Conservation (phyloP, 2,329 filamentous ascomycete species). For the Aulographum hederae region DNA sequence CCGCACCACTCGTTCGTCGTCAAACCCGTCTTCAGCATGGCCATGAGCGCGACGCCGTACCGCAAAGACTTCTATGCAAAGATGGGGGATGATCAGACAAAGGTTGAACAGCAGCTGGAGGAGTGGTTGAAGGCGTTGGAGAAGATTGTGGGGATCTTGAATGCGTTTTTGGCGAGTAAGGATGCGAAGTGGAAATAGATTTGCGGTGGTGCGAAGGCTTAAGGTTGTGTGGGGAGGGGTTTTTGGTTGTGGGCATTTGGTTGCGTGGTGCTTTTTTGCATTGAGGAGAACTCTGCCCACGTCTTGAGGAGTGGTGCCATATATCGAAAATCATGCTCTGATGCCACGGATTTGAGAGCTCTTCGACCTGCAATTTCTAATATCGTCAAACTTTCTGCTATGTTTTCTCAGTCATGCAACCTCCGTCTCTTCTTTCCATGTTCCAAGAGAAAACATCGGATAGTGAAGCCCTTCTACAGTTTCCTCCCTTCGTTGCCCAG, state of each 20-base stretch:
- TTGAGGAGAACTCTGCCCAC: too few species aligned
- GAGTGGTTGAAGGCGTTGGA: constrained; percentile 63
- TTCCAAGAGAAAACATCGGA: too few species aligned
- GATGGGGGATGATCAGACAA: constrained; percentile 47
- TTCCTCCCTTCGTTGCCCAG: too few species aligned
- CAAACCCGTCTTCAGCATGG: constrained; percentile 82
- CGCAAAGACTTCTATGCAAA: constrained; percentile 85
- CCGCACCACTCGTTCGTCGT: constrained; percentile 77
- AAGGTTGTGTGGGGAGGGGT: neutral
- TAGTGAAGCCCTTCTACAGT: too few species aligned
- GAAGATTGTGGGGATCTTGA: constrained; percentile 60
- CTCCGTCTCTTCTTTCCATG: too few species aligned
- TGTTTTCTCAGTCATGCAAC: too few species aligned
- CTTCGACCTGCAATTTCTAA: too few species aligned
- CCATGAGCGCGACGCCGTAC: constrained; percentile 88
- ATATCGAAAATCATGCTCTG: too few species aligned
- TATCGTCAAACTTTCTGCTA: too few species aligned
- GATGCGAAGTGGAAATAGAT: constrained; percentile 18
- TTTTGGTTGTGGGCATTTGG: neutral
- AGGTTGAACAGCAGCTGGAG: constrained; percentile 46
- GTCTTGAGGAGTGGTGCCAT: too few species aligned
- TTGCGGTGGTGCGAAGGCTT: neutral
- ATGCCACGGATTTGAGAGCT: too few species aligned
- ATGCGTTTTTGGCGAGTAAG: constrained; percentile 38
- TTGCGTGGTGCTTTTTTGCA: neutral